Evolutionary conservation across 768 basidiomycete genomes (phyloP).

Genomic region (Wakefieldia striispora): DNA sequence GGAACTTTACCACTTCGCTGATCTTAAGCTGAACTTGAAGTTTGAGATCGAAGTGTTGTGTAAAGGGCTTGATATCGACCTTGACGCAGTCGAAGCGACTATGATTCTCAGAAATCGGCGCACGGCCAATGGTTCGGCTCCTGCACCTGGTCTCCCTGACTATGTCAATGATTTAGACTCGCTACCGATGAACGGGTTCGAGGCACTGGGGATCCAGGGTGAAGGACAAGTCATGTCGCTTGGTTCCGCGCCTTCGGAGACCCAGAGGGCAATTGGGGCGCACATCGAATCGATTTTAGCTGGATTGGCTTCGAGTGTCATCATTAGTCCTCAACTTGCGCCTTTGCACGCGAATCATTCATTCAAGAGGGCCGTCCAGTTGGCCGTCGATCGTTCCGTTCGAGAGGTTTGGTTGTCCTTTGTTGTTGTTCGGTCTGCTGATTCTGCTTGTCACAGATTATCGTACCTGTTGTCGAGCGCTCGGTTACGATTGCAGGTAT

Average conservation of each 20-base stretch:
- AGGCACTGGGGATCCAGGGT: constrained; percentile 43
- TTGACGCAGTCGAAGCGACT: constrained; percentile 82
- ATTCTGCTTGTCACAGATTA: constrained; percentile 55
- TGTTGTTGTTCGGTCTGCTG: background rate
- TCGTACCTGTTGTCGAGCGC: constrained; percentile 94
- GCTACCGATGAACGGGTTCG: constrained; percentile 72
- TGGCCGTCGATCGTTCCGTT: constrained; percentile 91
- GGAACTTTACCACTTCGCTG: constrained; percentile 96
- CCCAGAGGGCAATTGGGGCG: constrained; percentile 64
- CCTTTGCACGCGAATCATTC: constrained; percentile 73
- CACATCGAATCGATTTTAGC: constrained; percentile 82
- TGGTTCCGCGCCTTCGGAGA: constrained; percentile 58
- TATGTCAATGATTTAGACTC: constrained; percentile 80
- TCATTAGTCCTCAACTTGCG: constrained; percentile 73
- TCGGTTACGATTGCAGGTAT: constrained; percentile 99
- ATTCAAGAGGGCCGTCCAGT: constrained; percentile 87
- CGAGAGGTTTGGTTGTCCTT: constrained; percentile 64
- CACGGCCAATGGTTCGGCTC: constrained; percentile 46
- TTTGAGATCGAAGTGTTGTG: constrained; percentile 98
- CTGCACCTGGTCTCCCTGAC: constrained; percentile 66
- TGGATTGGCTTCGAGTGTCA: constrained; percentile 67
- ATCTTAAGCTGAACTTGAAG: constrained; percentile 93
- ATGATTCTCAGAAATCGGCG: constrained; percentile 79
- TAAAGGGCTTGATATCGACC: constrained; percentile 84
- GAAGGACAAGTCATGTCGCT: constrained; percentile 66